Percentiles rank a stretch among this genome's conserved stretches.
Conservation (phyloP, 169 alveolate species). For the Neospora caninum region DNA sequence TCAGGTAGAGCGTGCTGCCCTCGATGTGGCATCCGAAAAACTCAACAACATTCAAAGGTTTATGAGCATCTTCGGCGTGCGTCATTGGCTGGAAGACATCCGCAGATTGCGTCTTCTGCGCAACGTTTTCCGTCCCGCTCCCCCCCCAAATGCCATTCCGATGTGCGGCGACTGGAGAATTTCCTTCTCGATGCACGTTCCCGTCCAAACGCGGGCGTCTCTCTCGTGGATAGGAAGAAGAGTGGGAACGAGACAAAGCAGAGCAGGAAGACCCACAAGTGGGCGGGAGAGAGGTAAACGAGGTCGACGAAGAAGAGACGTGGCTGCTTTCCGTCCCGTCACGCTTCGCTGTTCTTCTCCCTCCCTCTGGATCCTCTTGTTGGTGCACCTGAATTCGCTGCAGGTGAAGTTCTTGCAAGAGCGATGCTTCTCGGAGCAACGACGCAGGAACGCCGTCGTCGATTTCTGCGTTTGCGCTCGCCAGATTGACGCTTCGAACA, state of each 20-base stretch:
- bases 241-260: too few relatives aligned
- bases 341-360: neutral
- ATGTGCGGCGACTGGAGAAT: too few relatives aligned
- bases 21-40: neutral
- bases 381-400: neutral
- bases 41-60: neutral
- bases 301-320: neutral
- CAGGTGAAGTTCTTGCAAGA: constrained; percentile 72
- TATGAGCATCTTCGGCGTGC: neutral
- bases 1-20: constrained; percentile 19
- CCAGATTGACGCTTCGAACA: constrained; percentile 77
- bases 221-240: too few relatives aligned
- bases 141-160: too few relatives aligned
- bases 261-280: too few relatives aligned
- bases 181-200: too few relatives aligned
- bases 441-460: constrained; percentile 87
- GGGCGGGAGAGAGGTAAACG: too few relatives aligned
- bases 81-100: too few relatives aligned
- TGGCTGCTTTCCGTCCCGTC: neutral
- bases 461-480: constrained; percentile 83
- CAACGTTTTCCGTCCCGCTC: too few relatives aligned
- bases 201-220: too few relatives aligned
- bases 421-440: constrained; percentile 79
- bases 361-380: too few relatives aligned
- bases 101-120: too few relatives aligned